Percentiles rank a stretch among this genome's conserved stretches.
These are phyloP conservation scores for Pythium phragmitis DNA, from an alignment of 352 stramenopile genomes.

Conservation along the genomic window DNA sequence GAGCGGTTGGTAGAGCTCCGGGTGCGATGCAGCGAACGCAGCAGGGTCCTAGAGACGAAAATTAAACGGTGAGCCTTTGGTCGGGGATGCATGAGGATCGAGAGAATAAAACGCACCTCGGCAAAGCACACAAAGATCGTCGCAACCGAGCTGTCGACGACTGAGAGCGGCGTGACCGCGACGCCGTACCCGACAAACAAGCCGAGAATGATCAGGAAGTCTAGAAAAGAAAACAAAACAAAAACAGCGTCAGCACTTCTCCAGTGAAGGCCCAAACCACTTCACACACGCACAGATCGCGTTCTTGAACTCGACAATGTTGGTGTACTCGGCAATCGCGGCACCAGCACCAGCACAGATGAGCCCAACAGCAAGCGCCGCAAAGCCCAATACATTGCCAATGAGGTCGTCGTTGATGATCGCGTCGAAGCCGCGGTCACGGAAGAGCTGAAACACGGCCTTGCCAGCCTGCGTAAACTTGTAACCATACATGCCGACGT, in stretches of 20 bases:
- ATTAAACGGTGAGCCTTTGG: not conserved
- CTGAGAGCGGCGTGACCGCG: conserved; percentile 87
- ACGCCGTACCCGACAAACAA: conserved; percentile 89
- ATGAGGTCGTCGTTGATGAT: conserved; percentile 97
- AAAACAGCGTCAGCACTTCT: not conserved
- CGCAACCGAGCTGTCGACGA: conserved; percentile 93
- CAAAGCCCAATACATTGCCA: conserved; percentile 89
- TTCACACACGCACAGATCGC: conserved; percentile 42
- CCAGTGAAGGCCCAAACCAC: no score
- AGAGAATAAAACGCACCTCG: conserved; percentile 47
- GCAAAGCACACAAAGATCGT: conserved; percentile 98
- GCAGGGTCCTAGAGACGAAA: conserved; percentile 46
- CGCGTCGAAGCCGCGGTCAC: conserved; percentile 91
- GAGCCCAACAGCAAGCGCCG: conserved; percentile 86
- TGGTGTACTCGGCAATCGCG: conserved; percentile 46
- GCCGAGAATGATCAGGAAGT: conserved; percentile 77
- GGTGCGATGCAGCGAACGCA: conserved; percentile 78
- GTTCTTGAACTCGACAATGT: conserved; percentile 62
- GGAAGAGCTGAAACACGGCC: conserved; percentile 93
- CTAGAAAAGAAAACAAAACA: conserved; percentile 31
- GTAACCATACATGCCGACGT: conserved; percentile 93
- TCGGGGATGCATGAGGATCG: not conserved
- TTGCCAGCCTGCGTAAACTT: conserved; percentile 92
- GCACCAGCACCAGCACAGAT: conserved; percentile 66
- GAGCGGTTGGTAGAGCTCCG: conserved; percentile 78